These are phyloP conservation scores for Cladorrhinum sp. DNA, from an alignment of 2,329 filamentous ascomycete genomes.

Conservation along the genomic window DNA sequence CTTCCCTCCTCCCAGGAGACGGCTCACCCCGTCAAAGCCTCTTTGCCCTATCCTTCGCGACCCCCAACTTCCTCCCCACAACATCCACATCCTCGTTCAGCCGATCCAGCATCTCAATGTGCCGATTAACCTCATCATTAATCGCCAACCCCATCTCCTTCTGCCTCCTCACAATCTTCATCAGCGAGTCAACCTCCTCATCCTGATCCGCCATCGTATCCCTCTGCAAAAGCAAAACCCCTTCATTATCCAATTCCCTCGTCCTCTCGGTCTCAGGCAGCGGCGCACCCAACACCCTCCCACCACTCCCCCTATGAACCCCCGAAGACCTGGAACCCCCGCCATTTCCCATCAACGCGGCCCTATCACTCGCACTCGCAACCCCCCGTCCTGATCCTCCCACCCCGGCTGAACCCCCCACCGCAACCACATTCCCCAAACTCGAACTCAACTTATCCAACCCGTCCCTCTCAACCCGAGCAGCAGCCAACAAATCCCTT, in stretches of 20 bases:
- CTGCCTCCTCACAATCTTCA: slow-evolving; percentile 67
- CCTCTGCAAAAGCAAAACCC: slow-evolving; percentile 69
- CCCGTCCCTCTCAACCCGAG: slow-evolving; percentile 70
- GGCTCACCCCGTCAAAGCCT: slow-evolving; percentile 48
- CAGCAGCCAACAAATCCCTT: slow-evolving; percentile 66
- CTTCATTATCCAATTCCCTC: slow-evolving; percentile 71
- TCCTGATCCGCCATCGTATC: slow-evolving; percentile 75
- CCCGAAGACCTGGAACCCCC: slow-evolving; percentile 27
- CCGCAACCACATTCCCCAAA: slow-evolving; percentile 44
- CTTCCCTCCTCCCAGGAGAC: slow-evolving; percentile 11
- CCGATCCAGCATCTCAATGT: slow-evolving; percentile 67
- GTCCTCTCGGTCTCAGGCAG: slow-evolving; percentile 73
- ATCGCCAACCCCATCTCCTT: slow-evolving; percentile 76
- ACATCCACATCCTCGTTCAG: slow-evolving; percentile 65
- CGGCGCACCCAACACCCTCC: slow-evolving; percentile 70
- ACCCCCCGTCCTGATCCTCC: slow-evolving; percentile 43
- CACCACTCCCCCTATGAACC: slow-evolving; percentile 37
- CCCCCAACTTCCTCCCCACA: slow-evolving; percentile 64
- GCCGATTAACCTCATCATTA: slow-evolving; percentile 67
- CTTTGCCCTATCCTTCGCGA: slow-evolving; percentile 69
- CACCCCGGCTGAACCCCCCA: slow-evolving; percentile 5
- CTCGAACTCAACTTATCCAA: slow-evolving; percentile 69
- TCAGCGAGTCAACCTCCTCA: slow-evolving; percentile 64
- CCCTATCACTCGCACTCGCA: slow-evolving; percentile 47
- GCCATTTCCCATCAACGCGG: slow-evolving; percentile 43